Evolutionary conservation across 805 yeast species (phyloP).

Genomic region (Barnettozyma sucrosica): DNA sequence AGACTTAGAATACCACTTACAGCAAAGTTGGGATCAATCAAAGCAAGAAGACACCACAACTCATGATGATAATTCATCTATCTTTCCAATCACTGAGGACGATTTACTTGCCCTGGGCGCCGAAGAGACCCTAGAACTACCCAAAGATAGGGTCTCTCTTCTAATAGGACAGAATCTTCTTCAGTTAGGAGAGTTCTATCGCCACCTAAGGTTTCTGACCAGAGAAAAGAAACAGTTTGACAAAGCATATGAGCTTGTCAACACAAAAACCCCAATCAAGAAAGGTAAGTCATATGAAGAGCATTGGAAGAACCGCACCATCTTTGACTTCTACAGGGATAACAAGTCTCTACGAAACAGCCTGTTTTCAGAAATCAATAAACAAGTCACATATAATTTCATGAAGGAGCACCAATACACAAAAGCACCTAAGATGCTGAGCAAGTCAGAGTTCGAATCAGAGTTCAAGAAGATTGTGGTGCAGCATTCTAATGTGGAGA

Average conservation of each 20-base stretch:
- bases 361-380: background rate
- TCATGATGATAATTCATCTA: background rate
- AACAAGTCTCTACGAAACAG: constrained; percentile 3
- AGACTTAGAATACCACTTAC: background rate
- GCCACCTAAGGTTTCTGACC: background rate
- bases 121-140: background rate
- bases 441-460: background rate
- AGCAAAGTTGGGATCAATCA: background rate
- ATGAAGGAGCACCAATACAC: background rate
- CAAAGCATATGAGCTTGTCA: background rate
- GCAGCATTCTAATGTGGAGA: background rate
- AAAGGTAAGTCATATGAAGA: background rate
- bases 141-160: constrained; percentile 4
- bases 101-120: constrained; percentile 6
- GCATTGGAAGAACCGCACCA: background rate
- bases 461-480: constrained; percentile 1
- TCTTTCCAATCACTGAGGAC: constrained; percentile 9
- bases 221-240: background rate
- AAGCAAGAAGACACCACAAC: background rate
- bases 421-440: background rate
- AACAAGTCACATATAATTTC: background rate
- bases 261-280: background rate
- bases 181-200: background rate
- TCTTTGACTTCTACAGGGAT: constrained; percentile 5
- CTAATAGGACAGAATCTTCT: constrained; percentile 6